Conservation (phyloP, 768 basidiomycete species). For the Agrocybe pediades region DNA sequence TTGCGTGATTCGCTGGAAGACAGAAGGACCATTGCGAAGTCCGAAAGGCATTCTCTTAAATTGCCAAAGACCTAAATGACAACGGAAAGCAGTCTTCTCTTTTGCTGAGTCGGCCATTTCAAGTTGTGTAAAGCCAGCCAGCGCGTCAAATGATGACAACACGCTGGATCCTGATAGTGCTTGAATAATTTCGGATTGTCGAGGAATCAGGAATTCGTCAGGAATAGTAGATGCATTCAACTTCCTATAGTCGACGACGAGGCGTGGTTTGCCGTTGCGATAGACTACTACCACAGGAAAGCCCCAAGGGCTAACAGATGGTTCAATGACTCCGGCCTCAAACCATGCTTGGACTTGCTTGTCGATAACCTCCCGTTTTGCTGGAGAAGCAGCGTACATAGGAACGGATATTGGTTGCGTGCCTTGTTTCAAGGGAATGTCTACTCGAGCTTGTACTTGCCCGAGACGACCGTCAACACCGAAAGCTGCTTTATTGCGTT, state of each 20-base stretch:
- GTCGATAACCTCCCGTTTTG: too few species aligned
- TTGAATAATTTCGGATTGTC: constrained; percentile 27
- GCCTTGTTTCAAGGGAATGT: constrained; percentile 14
- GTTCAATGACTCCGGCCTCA: constrained; percentile 37
- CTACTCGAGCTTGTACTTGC: neutral
- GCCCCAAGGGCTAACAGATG: constrained; percentile 38
- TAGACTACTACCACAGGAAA: constrained; percentile 35
- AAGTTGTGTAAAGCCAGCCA: constrained; percentile 45
- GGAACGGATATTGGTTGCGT: constrained; percentile 29
- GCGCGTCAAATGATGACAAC: constrained; percentile 28
- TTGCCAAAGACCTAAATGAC: constrained; percentile 40
- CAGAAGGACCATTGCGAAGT: constrained; percentile 33
- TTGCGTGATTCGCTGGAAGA: constrained; percentile 46
- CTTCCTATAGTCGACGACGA: too few species aligned
- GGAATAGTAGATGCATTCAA: constrained; percentile 5
- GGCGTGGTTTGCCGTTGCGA: constrained; percentile 34
- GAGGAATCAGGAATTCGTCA: constrained; percentile 27
- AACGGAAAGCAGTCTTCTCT: constrained; percentile 23
- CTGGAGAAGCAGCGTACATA: constrained; percentile 24
- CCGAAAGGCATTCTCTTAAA: constrained; percentile 42
- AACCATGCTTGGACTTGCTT: constrained; percentile 31
- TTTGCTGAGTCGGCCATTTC: neutral
- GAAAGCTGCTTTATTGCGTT: constrained; percentile 1
- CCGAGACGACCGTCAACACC: constrained; percentile 7
- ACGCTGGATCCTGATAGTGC: constrained; percentile 30